phyloP scores from a whole-genome alignment of 202 grass and related monocot genomes.

The Musa balbisiana region DNA sequence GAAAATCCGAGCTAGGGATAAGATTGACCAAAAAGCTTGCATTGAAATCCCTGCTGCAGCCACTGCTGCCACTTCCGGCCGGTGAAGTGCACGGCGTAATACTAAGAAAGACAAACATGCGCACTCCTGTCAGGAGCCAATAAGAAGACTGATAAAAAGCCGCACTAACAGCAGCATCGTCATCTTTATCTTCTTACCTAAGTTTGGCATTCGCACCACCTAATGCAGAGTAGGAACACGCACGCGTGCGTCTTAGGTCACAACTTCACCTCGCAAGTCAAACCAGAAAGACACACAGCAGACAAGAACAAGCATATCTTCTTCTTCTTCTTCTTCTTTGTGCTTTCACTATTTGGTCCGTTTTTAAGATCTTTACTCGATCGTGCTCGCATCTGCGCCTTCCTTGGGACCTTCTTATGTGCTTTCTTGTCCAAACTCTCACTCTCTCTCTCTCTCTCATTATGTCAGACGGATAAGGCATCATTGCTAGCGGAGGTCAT shows the following conservation, averaged over 20 bases:
- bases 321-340: neutral
- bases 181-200: slow-evolving; percentile 38
- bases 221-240: slow-evolving; percentile 43
- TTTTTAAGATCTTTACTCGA: neutral
- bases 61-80: slow-evolving; percentile 6
- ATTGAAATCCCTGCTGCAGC: slow-evolving; percentile 21
- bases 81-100: slow-evolving; percentile 20
- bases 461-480: slow-evolving; percentile 86
- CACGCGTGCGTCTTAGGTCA: slow-evolving; percentile 31
- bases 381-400: neutral
- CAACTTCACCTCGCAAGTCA: neutral
- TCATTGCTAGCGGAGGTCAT: slow-evolving; percentile 97
- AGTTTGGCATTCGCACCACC: slow-evolving; percentile 20
- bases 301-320: neutral
- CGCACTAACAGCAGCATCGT: slow-evolving; percentile 31
- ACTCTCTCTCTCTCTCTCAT: neutral
- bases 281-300: neutral
- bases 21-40: slow-evolving; percentile 24
- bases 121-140: slow-evolving; percentile 46
- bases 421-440: neutral
- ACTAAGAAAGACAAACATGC: slow-evolving; percentile 77
- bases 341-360: neutral
- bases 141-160: slow-evolving; percentile 24
- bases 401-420: neutral
- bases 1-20: neutral